Conservation (phyloP, 805 yeast genomes). For the Saccharomycopsis fermentans region DNA sequence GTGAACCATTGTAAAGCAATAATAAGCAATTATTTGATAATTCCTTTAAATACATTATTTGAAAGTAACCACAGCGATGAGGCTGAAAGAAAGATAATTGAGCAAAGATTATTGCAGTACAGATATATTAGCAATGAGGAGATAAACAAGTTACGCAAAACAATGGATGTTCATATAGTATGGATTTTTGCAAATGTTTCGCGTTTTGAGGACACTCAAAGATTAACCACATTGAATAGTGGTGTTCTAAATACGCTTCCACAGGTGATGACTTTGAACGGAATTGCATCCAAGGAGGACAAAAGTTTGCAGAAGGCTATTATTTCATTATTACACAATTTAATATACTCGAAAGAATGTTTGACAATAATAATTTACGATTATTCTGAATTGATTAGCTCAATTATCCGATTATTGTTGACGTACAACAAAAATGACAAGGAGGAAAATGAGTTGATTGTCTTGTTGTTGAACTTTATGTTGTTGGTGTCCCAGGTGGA, state of each 20-base stretch:
- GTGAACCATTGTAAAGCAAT: constrained; percentile 14
- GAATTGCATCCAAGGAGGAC: constrained; percentile 4
- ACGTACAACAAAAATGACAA: constrained; percentile 5
- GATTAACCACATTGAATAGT: constrained; percentile 8
- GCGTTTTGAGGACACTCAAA: constrained; percentile 11
- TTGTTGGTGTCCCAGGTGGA: constrained; percentile 9
- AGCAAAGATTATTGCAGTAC: not conserved
- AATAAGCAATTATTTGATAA: constrained; percentile 8
- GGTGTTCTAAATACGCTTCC: constrained; percentile 10
- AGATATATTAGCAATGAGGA: constrained; percentile 1
- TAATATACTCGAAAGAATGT: constrained; percentile 7
- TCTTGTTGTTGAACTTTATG: constrained; percentile 11
- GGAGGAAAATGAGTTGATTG: constrained; percentile 8
- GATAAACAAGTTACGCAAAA: not conserved
- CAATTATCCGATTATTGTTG: constrained; percentile 4
- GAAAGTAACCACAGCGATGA: constrained; percentile 3
- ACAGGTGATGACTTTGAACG: constrained; percentile 6
- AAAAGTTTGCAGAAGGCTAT: constrained; percentile 15
- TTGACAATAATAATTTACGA: constrained; percentile 6
- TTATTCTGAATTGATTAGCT: constrained; percentile 7
- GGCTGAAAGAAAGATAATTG: not conserved
- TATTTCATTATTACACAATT: constrained; percentile 12
- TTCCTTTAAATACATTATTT: constrained; percentile 9
- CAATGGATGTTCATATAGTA: constrained; percentile 12
- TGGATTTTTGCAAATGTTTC: constrained; percentile 16